Conservation (phyloP, 768 basidiomycete species). For the Amylocystis lapponica region DNA sequence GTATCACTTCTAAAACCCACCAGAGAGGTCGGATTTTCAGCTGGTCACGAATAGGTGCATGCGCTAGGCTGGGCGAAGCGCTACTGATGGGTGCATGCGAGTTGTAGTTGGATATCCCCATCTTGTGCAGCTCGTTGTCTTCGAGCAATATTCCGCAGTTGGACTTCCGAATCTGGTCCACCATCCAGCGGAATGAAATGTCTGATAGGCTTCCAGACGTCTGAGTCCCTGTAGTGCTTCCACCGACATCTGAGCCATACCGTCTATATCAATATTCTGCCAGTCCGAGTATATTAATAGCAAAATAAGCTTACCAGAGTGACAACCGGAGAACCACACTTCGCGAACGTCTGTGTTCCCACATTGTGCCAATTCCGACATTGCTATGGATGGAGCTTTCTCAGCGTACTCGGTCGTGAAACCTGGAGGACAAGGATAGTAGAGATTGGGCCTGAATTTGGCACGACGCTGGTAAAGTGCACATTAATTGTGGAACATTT, state of each 20-base stretch:
- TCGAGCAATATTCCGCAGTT: slow-evolving; percentile 60
- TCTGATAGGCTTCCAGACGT: slow-evolving; percentile 42
- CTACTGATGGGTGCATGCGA: not conserved
- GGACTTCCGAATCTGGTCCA: slow-evolving; percentile 54
- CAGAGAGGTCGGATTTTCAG: slow-evolving; percentile 43
- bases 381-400: not conserved
- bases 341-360: slow-evolving; percentile 54
- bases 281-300: not conserved
- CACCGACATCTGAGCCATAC: slow-evolving; percentile 78
- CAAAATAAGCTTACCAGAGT: slow-evolving; percentile 44
- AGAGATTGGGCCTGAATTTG: slow-evolving; percentile 60
- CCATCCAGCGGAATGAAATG: slow-evolving; percentile 74
- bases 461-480: slow-evolving; percentile 45
- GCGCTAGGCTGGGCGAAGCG: not conserved
- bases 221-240: slow-evolving; percentile 46
- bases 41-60: slow-evolving; percentile 48
- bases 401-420: not conserved
- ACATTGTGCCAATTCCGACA: not conserved
- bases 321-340: slow-evolving; percentile 78
- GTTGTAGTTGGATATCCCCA: slow-evolving; percentile 30
- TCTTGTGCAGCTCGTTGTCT: slow-evolving; percentile 36
- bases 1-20: slow-evolving; percentile 73
- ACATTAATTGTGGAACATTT: no score
- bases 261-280: no score
- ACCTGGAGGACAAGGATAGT: slow-evolving; percentile 44